Conservation (phyloP, 2,329 filamentous ascomycete species). For the Pseudogymnoascus sp. region DNA sequence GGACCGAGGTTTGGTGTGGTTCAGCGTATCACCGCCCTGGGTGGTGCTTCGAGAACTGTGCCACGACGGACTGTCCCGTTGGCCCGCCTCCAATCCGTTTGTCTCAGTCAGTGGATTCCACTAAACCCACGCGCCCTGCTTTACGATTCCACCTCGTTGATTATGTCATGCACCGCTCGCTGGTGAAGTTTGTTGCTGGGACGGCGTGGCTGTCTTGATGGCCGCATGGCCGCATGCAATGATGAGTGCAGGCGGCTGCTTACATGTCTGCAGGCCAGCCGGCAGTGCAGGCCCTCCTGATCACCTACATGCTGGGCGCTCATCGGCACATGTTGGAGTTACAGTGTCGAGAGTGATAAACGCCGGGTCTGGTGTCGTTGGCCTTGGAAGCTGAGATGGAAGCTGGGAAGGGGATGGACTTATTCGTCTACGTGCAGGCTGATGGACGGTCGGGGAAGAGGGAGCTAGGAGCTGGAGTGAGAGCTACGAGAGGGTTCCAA, state of each 20-base stretch:
- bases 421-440: neutral
- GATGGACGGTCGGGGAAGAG: neutral
- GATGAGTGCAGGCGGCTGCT: constrained; percentile 5
- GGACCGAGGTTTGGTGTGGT: neutral
- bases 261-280: constrained; percentile 3
- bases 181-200: neutral
- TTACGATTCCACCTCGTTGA: neutral
- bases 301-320: neutral
- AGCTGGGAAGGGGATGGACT: neutral
- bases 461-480: neutral
- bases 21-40: neutral
- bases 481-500: neutral
- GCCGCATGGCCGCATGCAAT: constrained; percentile 1
- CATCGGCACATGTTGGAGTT: neutral
- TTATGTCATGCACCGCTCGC: neutral
- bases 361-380: neutral
- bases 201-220: neutral
- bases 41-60: neutral
- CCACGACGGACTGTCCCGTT: neutral
- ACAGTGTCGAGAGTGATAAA: neutral
- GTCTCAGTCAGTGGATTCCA: neutral
- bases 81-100: neutral
- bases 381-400: neutral
- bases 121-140: neutral
- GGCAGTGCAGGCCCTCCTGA: constrained; percentile 4